Conservation (phyloP, 148 eudicot species). For the Suaeda aralocaspica region DNA sequence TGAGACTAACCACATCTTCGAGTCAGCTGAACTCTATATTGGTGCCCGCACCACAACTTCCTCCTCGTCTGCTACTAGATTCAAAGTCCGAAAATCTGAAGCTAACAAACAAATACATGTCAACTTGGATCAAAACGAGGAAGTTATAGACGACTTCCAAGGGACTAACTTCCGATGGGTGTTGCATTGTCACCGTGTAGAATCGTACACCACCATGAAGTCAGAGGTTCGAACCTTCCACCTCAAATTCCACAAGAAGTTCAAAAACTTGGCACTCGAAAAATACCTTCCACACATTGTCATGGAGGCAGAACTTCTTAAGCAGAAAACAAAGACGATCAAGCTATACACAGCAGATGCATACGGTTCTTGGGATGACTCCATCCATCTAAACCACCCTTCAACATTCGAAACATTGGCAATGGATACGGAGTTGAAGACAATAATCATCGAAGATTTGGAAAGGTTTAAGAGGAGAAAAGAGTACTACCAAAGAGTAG, state of each 20-base stretch:
- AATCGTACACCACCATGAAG: constrained; percentile 16
- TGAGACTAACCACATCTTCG: constrained; percentile 40
- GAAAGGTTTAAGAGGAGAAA: constrained; percentile 41
- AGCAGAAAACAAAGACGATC: constrained; percentile 29
- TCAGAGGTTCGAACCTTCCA: constrained; percentile 34
- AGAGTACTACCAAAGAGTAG: constrained; percentile 42
- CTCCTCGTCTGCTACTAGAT: constrained; percentile 23
- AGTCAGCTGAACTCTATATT: constrained; percentile 44
- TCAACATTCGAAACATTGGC: constrained; percentile 50
- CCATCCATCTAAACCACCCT: constrained; percentile 51
- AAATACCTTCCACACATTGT: constrained; percentile 42
- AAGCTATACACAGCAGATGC: constrained; percentile 35
- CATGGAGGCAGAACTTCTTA: constrained; percentile 22
- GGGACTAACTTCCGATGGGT: constrained; percentile 39
- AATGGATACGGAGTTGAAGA: constrained; percentile 38
- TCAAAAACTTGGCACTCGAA: constrained; percentile 26
- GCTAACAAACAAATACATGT: constrained; percentile 26
- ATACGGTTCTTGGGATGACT: not conserved
- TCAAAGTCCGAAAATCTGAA: constrained; percentile 37
- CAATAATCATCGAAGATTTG: constrained; percentile 34
- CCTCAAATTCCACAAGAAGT: constrained; percentile 28
- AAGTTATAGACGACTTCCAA: constrained; percentile 29
- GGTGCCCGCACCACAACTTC: constrained; percentile 19
- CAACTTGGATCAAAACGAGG: constrained; percentile 35
- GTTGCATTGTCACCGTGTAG: constrained; percentile 17